Evolutionary conservation across 2,329 filamentous ascomycete genomes (phyloP).

Genomic region (Colletotrichum siamense): DNA sequence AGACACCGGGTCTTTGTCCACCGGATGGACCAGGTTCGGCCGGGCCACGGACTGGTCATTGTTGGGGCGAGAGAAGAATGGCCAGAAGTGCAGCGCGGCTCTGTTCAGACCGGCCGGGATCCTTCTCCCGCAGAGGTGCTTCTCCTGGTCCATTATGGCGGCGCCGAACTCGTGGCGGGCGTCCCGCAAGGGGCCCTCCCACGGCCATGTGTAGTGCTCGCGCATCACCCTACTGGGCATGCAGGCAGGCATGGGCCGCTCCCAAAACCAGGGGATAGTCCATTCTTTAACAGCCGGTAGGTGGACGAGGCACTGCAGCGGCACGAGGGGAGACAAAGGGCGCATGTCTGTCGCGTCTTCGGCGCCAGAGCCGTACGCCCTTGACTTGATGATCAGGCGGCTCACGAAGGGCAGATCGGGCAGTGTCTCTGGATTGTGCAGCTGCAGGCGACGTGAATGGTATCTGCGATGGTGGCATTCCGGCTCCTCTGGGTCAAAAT

Average conservation of each 20-base stretch:
- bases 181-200: slow-evolving; percentile 17
- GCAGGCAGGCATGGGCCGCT: too few relatives aligned
- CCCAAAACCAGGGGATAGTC: too few relatives aligned
- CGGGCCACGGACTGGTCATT: slow-evolving; percentile 16
- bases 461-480: slow-evolving; percentile 21
- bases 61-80: neutral
- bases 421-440: slow-evolving; percentile 23
- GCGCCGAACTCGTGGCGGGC: slow-evolving; percentile 29
- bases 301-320: slow-evolving; percentile 26
- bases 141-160: slow-evolving; percentile 20
- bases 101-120: slow-evolving; percentile 22
- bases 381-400: slow-evolving; percentile 10
- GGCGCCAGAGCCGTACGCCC: neutral
- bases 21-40: slow-evolving; percentile 25
- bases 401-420: slow-evolving; percentile 21
- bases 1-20: slow-evolving; percentile 25
- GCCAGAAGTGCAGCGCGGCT: slow-evolving; percentile 23
- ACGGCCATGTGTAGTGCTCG: too few relatives aligned
- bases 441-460: slow-evolving; percentile 23
- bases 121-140: slow-evolving; percentile 15
- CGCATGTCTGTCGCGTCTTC: slow-evolving; percentile 11
- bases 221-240: too few relatives aligned
- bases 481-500: neutral
- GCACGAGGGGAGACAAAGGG: slow-evolving; percentile 26
- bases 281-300: slow-evolving; percentile 15